Percentiles rank a stretch among this genome's conserved stretches.
These are phyloP conservation scores for Plasmodium vinckei DNA, from an alignment of 169 alveolate genomes.

Conservation along the genomic window DNA sequence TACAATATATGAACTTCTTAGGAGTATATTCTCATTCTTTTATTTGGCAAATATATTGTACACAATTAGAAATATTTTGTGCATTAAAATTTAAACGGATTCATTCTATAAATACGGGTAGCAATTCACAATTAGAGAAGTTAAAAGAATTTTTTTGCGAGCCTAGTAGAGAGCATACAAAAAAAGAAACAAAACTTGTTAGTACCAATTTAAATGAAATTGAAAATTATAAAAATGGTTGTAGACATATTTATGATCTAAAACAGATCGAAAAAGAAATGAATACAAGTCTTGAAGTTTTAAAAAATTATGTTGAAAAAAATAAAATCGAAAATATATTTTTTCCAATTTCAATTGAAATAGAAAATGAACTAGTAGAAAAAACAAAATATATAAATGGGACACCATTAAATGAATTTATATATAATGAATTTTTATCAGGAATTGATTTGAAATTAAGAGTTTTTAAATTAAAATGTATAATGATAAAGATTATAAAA, in stretches of 20 bases:
- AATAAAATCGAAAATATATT: conserved; percentile 30
- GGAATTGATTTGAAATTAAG: conserved; percentile 60
- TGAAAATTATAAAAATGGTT: background rate
- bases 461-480: conserved; percentile 58
- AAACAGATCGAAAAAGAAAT: conserved; percentile 21
- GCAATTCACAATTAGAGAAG: background rate
- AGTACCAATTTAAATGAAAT: background rate
- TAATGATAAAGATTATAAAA: conserved; percentile 35
- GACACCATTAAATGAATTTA: conserved; percentile 58
- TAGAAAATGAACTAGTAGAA: conserved; percentile 20
- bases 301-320: conserved; percentile 17
- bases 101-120: background rate
- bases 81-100: conserved; percentile 36
- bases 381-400: conserved; percentile 59
- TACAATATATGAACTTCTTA: conserved; percentile 47
- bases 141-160: background rate
- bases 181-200: background rate
- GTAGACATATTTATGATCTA: no score
- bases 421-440: conserved; percentile 62
- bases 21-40: conserved; percentile 70
- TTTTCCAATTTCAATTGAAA: conserved; percentile 47
- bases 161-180: background rate
- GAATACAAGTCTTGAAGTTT: conserved; percentile 5
- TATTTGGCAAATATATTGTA: conserved; percentile 69
- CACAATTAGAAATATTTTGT: conserved; percentile 33